Base-by-base conservation (phyloP, 352 stramenopile genomes). In the Phytophthora litchii region DNA sequence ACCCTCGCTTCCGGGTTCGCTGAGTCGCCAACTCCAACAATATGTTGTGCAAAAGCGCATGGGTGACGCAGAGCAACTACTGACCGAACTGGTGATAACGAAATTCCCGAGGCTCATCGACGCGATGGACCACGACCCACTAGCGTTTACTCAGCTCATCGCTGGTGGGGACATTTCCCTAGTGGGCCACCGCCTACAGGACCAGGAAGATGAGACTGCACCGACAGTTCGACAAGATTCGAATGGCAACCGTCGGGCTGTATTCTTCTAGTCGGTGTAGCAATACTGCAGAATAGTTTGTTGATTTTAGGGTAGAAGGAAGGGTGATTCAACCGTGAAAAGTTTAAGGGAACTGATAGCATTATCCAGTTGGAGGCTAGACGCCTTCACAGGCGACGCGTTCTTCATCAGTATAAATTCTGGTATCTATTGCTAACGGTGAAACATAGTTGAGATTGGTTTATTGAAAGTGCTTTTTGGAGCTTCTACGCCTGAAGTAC, bases 41-140 rank as follows among this genome's bases (percentile, higher is more conserved):
- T 69, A 83, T 17, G 64, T 87, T 21, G 57, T 65, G 31, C 64
- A 71, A 25, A 67, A 58, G 4, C 67, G 55, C 5, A 66, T 83
- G 48, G 50, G 50, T 13, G 70, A 84, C 6, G 78, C 78, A 10
- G 80, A 92, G 36, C 76, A 92, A 37, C 34, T 94, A 45, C 60
- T 94, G 9, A 73, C 74, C 1, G 68, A 89, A 44, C 67, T 88
- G 16, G 83, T 92, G 23, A 51, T 86, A 23, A 74, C 76, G 17
- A 75, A 83, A 46, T 92, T 91, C 44, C 77, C 84, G 16, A 57
- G 66, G 10, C 76, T 94, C 3, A 71, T 91, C 13, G 85, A 94
- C 47, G 85, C 83, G 13, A 90, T 92, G 77, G 85, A 94, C 36
- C 83, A 89, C 64, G 85, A 94, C 43, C 81, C 82, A 17, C 47